A percentile compares a stretch with the other conserved stretches of the same genome.
phyloP scores from a whole-genome alignment of 192 early-diverging fungal genomes.

The Dispira parvispora region DNA sequence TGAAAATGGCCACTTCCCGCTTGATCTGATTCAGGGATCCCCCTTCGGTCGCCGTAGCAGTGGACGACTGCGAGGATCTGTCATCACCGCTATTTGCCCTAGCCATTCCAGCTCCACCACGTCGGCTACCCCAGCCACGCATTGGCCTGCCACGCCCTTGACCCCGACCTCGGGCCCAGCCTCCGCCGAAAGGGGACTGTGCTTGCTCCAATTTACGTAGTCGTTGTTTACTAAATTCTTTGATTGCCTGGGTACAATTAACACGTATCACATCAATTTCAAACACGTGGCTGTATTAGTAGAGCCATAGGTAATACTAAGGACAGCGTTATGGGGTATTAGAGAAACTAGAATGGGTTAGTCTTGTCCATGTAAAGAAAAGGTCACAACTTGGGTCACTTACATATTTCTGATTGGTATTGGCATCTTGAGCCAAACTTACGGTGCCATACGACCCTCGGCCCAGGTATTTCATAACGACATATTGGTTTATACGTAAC shows the following conservation, averaged over 20 bases:
- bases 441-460: slow-evolving; percentile 84
- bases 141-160: slow-evolving; percentile 31
- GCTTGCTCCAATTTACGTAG: slow-evolving; percentile 53
- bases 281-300: not conserved
- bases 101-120: too few species aligned
- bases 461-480: slow-evolving; percentile 59
- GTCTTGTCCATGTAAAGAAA: not conserved
- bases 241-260: slow-evolving; percentile 50
- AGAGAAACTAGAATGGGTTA: not conserved
- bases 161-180: slow-evolving; percentile 36
- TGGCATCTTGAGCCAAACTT: slow-evolving; percentile 43
- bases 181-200: slow-evolving; percentile 18
- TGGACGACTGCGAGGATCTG: too few species aligned
- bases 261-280: not conserved
- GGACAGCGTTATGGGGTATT: not conserved
- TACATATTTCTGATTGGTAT: slow-evolving; percentile 37
- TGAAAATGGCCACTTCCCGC: slow-evolving; percentile 81
- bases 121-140: not conserved
- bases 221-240: slow-evolving; percentile 82
- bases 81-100: too few species aligned
- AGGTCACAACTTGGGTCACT: slow-evolving; percentile 8
- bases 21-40: slow-evolving; percentile 63
- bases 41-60: too few species aligned
- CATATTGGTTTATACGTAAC: slow-evolving; percentile 68
- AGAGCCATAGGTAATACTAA: not conserved